Percentiles rank a stretch among this genome's conserved stretches.
Evolutionary conservation across 208 protist species (phyloP).

Genomic region (Zelonia costaricensis): DNA sequence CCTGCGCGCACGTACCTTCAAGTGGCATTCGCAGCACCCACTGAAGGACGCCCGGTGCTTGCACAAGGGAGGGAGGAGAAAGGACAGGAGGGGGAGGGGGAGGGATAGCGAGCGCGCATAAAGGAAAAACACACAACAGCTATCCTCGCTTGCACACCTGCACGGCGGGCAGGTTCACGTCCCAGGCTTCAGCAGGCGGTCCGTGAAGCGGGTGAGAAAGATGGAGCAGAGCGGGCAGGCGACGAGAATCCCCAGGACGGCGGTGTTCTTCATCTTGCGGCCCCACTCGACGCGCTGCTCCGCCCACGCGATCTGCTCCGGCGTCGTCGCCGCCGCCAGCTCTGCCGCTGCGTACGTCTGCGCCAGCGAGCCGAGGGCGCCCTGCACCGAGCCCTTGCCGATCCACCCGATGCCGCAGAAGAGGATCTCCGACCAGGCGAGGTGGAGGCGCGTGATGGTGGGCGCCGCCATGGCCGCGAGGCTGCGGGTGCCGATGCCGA

Average conservation of each 20-base stretch:
- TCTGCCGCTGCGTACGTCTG: conserved; percentile 31
- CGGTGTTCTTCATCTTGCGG: conserved; percentile 52
- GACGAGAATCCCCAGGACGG: conserved; percentile 48
- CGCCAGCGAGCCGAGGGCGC: conserved; percentile 33
- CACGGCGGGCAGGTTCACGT: conserved; percentile 27
- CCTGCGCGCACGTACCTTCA: too few relatives aligned
- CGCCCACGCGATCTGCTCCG: conserved; percentile 24
- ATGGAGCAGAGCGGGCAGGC: conserved; percentile 63
- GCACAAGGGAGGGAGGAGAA: too few relatives aligned
- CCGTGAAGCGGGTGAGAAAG: conserved; percentile 35
- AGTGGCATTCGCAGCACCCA: too few relatives aligned
- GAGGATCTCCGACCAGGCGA: conserved; percentile 45
- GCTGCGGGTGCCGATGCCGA: conserved; percentile 46
- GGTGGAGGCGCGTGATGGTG: conserved; percentile 30
- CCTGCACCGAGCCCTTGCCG: conserved; percentile 59
- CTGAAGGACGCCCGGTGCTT: too few relatives aligned
- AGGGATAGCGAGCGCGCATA: too few relatives aligned
- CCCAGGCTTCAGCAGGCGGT: conserved; percentile 37
- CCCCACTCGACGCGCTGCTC: conserved; percentile 23
- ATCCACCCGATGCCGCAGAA: conserved; percentile 59
- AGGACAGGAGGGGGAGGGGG: too few relatives aligned
- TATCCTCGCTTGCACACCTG: neutral
- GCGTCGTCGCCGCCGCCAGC: conserved; percentile 23
- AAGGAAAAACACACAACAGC: too few relatives aligned
- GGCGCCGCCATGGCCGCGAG: conserved; percentile 37